phyloP scores from a whole-genome alignment of 768 basidiomycete species.

The Lactifluus piperatus region DNA sequence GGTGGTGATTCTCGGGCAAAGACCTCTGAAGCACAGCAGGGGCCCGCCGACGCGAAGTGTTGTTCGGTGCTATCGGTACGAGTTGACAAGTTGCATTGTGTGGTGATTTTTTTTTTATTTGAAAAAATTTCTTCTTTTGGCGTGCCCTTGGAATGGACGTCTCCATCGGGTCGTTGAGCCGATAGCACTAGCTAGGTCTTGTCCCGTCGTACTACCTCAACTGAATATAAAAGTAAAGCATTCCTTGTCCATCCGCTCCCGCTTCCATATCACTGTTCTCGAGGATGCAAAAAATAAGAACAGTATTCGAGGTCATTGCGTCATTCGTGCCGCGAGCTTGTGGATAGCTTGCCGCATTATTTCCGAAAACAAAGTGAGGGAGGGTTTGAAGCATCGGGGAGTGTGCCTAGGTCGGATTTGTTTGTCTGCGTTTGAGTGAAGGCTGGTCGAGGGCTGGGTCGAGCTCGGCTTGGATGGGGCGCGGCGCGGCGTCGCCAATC shows the following conservation, averaged over 20 bases:
- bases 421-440: background rate
- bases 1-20: background rate
- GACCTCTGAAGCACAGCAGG: background rate
- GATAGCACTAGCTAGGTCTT: too few relatives aligned
- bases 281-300: background rate
- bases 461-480: constrained; percentile 1
- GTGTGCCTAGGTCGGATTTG: background rate
- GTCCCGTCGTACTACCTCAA: background rate
- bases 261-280: background rate
- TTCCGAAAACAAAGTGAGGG: background rate
- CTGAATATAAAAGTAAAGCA: background rate
- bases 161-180: too few relatives aligned
- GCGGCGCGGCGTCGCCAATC: constrained; percentile 3
- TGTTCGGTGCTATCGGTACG: background rate
- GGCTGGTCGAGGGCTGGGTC: constrained; percentile 5
- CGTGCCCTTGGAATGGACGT: background rate
- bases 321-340: background rate
- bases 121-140: background rate
- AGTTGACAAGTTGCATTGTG: too few relatives aligned
- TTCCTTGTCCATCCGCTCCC: background rate
- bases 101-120: background rate
- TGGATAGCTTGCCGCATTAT: background rate
- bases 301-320: background rate
- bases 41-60: background rate
- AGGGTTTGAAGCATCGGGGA: background rate